Base-by-base conservation (phyloP, 495 filamentous ascomycete genomes). In the Lasiosphaeriaceae sp. region DNA sequence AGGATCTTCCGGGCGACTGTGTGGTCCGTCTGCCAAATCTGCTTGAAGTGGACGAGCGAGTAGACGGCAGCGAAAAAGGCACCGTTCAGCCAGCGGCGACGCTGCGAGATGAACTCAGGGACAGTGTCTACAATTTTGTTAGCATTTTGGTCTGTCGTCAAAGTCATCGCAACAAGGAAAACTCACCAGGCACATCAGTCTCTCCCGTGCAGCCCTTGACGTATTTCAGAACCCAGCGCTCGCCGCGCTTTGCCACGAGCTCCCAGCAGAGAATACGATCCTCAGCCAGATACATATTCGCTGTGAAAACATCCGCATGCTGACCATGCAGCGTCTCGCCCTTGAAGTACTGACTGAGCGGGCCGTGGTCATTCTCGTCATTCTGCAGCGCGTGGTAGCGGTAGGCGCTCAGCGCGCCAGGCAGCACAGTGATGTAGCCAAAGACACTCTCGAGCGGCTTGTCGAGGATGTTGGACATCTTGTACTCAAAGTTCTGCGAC, bases 231-330 rank as follows among this genome's bases (percentile, higher is more conserved):
- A 97, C 90, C 95, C 95, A 99, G 71, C 89, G 82, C 74, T 96
- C 94, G 63, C 86, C 89, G 57, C 90, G 77, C 75, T 99, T 99
- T 2, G 94, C 93, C 7, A 99, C 94, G 52, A 99, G 73, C 82
- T 99, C 95, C 93, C 93, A 99, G 73, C 95, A 99, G 16, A 99
- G 80, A 71, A 99, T 99, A 73, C 95, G 88, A 76, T 99, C 95
- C 69, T 99, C 95, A 12, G 95, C 95, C 46, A 99, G 78, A 65
- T 97, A 97, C 95, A 99, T 99, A 65, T 99, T 99, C 5, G 95
- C 95, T 0, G 95, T 97, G 67, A 99, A 99, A 7, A 99, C 92
- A 67, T 97, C 95, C 3, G 95, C 94, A 68, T 97, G 90, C 63
- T 96, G 90, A 11, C 95, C 95, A 67, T 96, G 93, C 53, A 99